Conservation (phyloP, 2,329 filamentous ascomycete genomes). For the Macrophomina pseudophaseolina region DNA sequence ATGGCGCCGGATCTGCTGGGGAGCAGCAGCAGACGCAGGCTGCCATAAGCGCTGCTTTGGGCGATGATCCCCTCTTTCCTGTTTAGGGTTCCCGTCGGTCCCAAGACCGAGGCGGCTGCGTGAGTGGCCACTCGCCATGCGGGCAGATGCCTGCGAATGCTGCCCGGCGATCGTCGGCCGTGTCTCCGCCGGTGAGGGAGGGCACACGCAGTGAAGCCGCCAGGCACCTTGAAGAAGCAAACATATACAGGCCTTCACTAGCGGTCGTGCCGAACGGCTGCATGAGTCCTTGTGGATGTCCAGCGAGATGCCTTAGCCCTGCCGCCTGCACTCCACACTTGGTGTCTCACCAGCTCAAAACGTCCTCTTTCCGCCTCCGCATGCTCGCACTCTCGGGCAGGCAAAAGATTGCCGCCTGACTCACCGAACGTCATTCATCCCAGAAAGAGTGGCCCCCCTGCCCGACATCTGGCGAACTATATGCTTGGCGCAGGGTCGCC, state of each 20-base stretch:
- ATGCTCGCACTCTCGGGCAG: neutral
- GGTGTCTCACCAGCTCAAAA: conserved; percentile 13
- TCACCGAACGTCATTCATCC: conserved; percentile 16
- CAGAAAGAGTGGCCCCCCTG: conserved; percentile 8
- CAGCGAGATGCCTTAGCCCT: neutral
- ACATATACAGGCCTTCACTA: neutral
- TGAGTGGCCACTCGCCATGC: neutral
- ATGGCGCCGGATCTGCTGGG: conserved; percentile 5
- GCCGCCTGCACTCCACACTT: conserved; percentile 16
- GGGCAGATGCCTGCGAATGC: neutral
- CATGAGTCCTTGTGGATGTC: neutral
- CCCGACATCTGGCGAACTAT: conserved; percentile 4
- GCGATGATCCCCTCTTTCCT: conserved; percentile 1
- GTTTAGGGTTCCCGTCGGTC: neutral
- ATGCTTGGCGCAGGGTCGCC: conserved; percentile 10
- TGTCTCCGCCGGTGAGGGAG: neutral
- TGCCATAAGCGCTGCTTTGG: conserved; percentile 6
- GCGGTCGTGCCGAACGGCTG: neutral
- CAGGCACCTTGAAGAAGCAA: conserved; percentile 5
- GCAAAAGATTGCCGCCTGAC: conserved; percentile 1
- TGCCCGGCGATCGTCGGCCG: conserved; percentile 1
- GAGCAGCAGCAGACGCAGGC: neutral
- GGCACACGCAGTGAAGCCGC: conserved; percentile 3
- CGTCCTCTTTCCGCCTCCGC: neutral
- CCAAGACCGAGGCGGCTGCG: neutral